phyloP scores from a whole-genome alignment of 345 rosid genomes.

The Citrus mangshanensis region DNA sequence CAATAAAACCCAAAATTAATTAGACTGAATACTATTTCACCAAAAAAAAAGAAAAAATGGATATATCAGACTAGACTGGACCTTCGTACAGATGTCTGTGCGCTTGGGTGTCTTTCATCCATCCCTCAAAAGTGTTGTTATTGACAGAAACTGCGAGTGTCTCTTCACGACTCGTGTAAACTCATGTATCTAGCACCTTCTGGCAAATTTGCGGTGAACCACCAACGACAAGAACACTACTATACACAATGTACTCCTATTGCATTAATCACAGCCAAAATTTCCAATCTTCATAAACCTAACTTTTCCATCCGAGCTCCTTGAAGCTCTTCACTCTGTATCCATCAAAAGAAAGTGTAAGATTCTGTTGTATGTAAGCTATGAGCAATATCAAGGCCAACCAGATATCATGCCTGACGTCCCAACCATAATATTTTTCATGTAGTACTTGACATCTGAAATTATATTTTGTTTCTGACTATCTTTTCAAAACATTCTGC shows the following conservation, averaged over 20 bases:
- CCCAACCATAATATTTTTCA: neutral
- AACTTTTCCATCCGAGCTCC: constrained; percentile 21
- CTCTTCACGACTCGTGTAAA: constrained; percentile 29
- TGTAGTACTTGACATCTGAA: neutral
- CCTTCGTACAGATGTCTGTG: constrained; percentile 41
- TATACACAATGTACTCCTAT: constrained; percentile 60
- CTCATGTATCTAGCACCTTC: constrained; percentile 30
- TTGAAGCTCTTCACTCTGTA: constrained; percentile 34
- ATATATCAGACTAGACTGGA: constrained; percentile 10
- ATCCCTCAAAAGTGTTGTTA: constrained; percentile 30
- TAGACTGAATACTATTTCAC: constrained; percentile 15
- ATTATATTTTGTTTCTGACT: neutral
- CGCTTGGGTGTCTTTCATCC: constrained; percentile 18
- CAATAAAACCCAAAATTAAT: constrained; percentile 19
- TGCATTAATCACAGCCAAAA: constrained; percentile 29
- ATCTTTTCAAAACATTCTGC: neutral
- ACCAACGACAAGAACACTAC: constrained; percentile 33
- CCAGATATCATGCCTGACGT: too few species aligned
- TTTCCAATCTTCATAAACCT: constrained; percentile 30
- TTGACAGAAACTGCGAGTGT: constrained; percentile 24
- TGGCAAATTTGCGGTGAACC: constrained; percentile 24
- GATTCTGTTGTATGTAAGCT: neutral
- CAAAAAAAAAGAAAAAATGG: constrained; percentile 3
- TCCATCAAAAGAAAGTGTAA: neutral
- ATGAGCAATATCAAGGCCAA: neutral